These are phyloP conservation scores for Brassica carinata DNA, from an alignment of 345 rosid genomes.

Conservation along the genomic window DNA sequence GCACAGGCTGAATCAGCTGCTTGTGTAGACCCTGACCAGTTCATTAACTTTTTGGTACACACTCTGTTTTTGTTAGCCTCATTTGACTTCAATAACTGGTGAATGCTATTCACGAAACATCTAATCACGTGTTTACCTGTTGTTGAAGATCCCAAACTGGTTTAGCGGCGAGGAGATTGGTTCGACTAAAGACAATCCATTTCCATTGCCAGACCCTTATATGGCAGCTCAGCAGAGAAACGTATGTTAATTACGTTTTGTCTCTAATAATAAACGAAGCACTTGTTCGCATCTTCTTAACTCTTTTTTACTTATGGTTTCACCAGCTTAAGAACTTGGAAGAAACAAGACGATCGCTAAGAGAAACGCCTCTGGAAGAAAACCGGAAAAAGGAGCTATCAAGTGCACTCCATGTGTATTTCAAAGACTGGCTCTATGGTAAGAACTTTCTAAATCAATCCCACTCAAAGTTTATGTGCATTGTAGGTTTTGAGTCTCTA, in stretches of 20 bases:
- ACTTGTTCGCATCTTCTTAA: neutral
- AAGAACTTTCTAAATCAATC: slow-evolving; percentile 19
- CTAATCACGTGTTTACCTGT: slow-evolving; percentile 1
- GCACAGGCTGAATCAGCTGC: slow-evolving; percentile 86
- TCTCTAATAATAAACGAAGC: neutral
- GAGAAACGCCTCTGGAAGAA: slow-evolving; percentile 85
- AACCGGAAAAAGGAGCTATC: slow-evolving; percentile 86
- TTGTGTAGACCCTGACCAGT: slow-evolving; percentile 85
- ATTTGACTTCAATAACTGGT: neutral
- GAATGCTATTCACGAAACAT: slow-evolving; percentile 13
- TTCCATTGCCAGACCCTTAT: slow-evolving; percentile 76
- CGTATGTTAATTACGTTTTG: slow-evolving; percentile 46
- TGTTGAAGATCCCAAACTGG: slow-evolving; percentile 88
- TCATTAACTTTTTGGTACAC: slow-evolving; percentile 88
- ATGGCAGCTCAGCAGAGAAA: slow-evolving; percentile 75
- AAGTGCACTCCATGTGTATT: slow-evolving; percentile 81
- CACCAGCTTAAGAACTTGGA: slow-evolving; percentile 72
- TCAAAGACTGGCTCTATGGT: slow-evolving; percentile 99
- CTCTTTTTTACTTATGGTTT: neutral
- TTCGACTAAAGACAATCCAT: slow-evolving; percentile 81
- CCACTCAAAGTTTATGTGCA: neutral
- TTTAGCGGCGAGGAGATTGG: slow-evolving; percentile 70
- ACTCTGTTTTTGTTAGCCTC: neutral
- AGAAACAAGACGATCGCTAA: slow-evolving; percentile 73
- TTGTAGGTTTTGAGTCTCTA: slow-evolving; percentile 11